Evolutionary conservation across 1,284 basidiomycete genomes (phyloP).

Genomic region (Heterobasidion parviporum): DNA sequence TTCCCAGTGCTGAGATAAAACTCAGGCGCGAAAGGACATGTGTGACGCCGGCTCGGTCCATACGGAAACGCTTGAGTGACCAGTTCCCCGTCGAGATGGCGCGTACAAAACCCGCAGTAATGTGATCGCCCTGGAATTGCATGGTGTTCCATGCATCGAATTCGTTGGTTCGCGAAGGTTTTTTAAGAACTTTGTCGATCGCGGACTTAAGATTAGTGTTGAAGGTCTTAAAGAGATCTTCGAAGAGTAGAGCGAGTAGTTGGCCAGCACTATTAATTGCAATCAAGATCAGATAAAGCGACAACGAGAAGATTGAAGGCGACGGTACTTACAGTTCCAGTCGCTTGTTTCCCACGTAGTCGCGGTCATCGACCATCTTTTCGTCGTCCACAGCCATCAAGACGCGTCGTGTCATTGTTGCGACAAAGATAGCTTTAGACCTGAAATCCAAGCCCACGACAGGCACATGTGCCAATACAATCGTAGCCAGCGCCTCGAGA

Average conservation of each 20-base stretch:
- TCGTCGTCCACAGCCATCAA: slow-evolving; percentile 96
- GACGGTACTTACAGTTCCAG: slow-evolving; percentile 75
- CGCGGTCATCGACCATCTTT: slow-evolving; percentile 96
- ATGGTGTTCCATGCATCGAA: slow-evolving; percentile 96
- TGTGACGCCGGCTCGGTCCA: slow-evolving; percentile 98
- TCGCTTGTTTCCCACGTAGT: slow-evolving; percentile 99
- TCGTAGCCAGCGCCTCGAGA: slow-evolving; percentile 91
- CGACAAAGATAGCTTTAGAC: slow-evolving; percentile 95
- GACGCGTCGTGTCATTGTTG: slow-evolving; percentile 95
- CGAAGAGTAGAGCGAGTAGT: slow-evolving; percentile 90
- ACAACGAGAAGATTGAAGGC: not conserved
- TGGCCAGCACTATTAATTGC: slow-evolving; percentile 75
- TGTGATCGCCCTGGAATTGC: slow-evolving; percentile 89
- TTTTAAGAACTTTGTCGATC: slow-evolving; percentile 98
- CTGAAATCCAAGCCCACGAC: slow-evolving; percentile 89
- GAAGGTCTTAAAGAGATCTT: slow-evolving; percentile 99
- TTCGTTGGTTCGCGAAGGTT: slow-evolving; percentile 90
- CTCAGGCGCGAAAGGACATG: slow-evolving; percentile 93
- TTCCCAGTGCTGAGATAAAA: slow-evolving; percentile 97
- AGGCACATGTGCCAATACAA: slow-evolving; percentile 95
- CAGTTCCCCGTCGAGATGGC: slow-evolving; percentile 99
- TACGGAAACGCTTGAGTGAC: slow-evolving; percentile 99
- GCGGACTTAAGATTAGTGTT: slow-evolving; percentile 93
- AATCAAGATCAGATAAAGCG: not conserved
- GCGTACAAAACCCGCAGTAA: slow-evolving; percentile 93